Conservation (phyloP, 2,329 filamentous ascomycete species). For the Paraphaeosphaeria minitans region DNA sequence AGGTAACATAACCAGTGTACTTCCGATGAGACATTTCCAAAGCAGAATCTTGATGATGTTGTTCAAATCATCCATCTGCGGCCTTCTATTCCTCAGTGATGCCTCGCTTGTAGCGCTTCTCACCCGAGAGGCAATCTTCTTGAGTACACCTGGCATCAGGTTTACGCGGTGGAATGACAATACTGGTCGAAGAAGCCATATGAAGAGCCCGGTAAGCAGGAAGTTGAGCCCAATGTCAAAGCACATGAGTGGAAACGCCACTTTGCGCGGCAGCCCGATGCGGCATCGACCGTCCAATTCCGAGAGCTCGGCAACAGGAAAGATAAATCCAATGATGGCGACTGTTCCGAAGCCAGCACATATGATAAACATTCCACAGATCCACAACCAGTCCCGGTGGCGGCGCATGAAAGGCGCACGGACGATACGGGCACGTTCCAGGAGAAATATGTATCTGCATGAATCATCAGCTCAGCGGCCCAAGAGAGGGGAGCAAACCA, state of each 20-base stretch:
- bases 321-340: constrained; percentile 32
- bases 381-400: constrained; percentile 39
- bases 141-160: constrained; percentile 9
- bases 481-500: neutral
- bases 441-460: constrained; percentile 44
- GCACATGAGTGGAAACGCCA: constrained; percentile 41
- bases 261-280: constrained; percentile 43
- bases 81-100: neutral
- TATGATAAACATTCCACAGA: constrained; percentile 32
- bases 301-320: constrained; percentile 38
- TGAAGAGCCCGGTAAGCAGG: constrained; percentile 42
- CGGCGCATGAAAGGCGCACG: constrained; percentile 36
- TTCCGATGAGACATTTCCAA: constrained; percentile 36
- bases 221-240: constrained; percentile 47
- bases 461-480: neutral
- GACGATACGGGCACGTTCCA: constrained; percentile 46
- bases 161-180: constrained; percentile 21
- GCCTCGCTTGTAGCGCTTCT: neutral
- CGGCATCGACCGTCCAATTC: constrained; percentile 38
- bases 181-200: constrained; percentile 39
- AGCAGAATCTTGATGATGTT: constrained; percentile 26
- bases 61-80: constrained; percentile 13
- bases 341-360: constrained; percentile 33
- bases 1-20: constrained; percentile 41
- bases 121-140: constrained; percentile 6